Percentiles rank a stretch among this genome's conserved stretches.
Evolutionary conservation across 352 stramenopile genomes (phyloP).

Genomic region (Pythium scleroteichum): DNA sequence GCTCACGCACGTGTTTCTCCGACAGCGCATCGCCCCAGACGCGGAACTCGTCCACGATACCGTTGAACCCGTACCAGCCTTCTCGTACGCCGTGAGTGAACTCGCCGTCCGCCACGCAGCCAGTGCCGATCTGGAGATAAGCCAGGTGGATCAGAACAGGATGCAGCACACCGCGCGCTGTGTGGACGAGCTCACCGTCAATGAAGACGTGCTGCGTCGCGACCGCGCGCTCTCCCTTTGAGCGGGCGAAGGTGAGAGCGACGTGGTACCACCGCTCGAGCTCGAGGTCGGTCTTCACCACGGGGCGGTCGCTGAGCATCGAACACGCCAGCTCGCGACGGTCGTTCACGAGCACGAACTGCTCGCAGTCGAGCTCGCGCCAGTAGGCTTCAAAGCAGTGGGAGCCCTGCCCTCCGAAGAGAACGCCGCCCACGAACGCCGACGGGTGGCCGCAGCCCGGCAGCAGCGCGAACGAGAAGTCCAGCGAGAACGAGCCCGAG

Average conservation of each 20-base stretch:
- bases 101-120: background rate
- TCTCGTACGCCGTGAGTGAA: background rate
- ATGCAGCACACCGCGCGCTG: background rate
- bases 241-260: background rate
- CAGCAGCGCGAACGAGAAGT: conserved; percentile 8
- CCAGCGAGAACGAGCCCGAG: conserved; percentile 6
- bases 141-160: background rate
- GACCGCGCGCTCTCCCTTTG: background rate
- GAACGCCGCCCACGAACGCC: background rate
- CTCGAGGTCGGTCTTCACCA: conserved; percentile 1
- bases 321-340: conserved; percentile 23
- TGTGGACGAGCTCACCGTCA: conserved; percentile 1
- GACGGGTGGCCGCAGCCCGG: background rate
- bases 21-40: background rate
- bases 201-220: background rate
- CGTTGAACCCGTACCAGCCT: background rate
- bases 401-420: background rate
- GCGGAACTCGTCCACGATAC: background rate
- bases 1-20: background rate
- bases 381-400: background rate
- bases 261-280: conserved; percentile 12
- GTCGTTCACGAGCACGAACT: conserved; percentile 14
- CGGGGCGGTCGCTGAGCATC: background rate
- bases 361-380: background rate
- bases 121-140: background rate